Conservation (phyloP, 495 filamentous ascomycete genomes). For the Chaetomium tenue region DNA sequence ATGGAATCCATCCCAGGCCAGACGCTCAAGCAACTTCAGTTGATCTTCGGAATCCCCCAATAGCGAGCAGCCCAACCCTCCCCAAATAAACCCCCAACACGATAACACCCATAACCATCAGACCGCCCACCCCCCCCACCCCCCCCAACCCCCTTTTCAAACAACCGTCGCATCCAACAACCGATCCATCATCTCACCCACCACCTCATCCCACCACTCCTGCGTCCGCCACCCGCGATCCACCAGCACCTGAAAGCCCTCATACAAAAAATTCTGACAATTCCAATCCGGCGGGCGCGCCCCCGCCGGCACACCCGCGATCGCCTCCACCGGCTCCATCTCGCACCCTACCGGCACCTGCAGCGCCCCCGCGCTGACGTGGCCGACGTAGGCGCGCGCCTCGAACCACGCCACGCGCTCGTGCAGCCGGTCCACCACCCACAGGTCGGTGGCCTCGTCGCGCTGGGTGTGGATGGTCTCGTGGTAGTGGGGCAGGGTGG, state of each 20-base stretch:
- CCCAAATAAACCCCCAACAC: no score
- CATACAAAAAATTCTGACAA: slow-evolving; percentile 4
- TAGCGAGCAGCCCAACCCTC: no score
- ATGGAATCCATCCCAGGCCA: no score
- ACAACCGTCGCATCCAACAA: neutral
- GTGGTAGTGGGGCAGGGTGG: neutral
- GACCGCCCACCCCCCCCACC: no score
- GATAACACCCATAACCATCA: no score
- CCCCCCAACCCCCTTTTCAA: neutral
- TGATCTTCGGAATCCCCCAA: no score
- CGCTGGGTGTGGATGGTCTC: slow-evolving; percentile 10
- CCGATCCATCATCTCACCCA: neutral
- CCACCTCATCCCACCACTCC: neutral
- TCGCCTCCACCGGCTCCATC: neutral
- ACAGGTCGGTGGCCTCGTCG: neutral
- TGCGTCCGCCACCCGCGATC: neutral
- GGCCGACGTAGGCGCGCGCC: neutral
- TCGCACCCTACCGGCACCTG: neutral
- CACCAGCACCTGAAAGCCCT: slow-evolving; percentile 8
- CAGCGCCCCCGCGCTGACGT: slow-evolving; percentile 1
- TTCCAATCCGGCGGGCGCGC: neutral
- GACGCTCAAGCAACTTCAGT: no score
- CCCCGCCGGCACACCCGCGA: neutral
- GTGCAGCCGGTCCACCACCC: neutral
- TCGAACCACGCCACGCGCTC: neutral